Percentiles rank a stretch among this genome's conserved stretches.
phyloP scores from a whole-genome alignment of 306 rosid genomes.

The Vigna reflexopilosa region DNA sequence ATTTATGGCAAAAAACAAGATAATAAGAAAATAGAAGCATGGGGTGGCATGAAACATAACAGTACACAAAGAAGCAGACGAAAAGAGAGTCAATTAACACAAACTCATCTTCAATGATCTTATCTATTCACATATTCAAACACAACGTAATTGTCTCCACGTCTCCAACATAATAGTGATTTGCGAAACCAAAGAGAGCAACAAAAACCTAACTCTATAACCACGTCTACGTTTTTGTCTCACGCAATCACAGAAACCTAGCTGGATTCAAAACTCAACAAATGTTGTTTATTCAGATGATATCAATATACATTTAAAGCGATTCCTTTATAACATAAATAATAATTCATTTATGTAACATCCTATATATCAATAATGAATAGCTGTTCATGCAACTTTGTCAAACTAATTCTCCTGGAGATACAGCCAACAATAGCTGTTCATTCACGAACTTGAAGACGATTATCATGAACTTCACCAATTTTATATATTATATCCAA shows the following conservation, averaged over 20 bases:
- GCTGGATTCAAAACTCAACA: neutral
- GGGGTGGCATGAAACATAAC: too few species aligned
- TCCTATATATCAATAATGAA: neutral
- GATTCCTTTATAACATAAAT: neutral
- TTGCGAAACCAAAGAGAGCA: neutral
- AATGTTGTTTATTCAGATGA: neutral
- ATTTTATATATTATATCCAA: neutral
- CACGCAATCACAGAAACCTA: neutral
- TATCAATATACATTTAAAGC: neutral
- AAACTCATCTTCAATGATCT: neutral
- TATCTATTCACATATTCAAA: neutral
- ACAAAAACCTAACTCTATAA: slow-evolving; percentile 1
- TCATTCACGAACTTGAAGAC: neutral
- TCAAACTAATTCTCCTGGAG: neutral
- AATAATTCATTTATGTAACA: neutral
- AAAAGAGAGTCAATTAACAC: neutral
- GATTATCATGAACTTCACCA: neutral
- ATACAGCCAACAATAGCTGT: slow-evolving; percentile 18
- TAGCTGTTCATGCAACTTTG: neutral
- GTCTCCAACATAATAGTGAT: neutral
- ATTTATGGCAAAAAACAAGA: neutral
- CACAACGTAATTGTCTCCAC: neutral
- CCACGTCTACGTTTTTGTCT: neutral
- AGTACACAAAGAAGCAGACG: too few species aligned
- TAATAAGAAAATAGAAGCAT: too few species aligned